Evolutionary conservation across 192 early-diverging fungal genomes (phyloP), one percentile per base, ranked within the genome.

Genomic region (Coemansia sp.): DNA sequence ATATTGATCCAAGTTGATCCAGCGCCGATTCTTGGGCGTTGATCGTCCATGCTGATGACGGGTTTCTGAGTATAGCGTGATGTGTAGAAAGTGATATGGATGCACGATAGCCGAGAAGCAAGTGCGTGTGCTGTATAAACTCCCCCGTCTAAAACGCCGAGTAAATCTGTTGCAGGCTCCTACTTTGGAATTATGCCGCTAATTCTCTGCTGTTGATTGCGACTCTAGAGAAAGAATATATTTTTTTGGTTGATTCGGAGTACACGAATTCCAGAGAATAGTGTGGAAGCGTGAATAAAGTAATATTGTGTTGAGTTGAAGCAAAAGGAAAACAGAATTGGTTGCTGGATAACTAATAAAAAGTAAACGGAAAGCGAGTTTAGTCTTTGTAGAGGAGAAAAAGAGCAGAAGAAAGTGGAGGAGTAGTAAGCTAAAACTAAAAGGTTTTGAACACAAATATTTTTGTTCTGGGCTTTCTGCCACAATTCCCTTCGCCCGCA

Each of bases 1-100:
- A 67, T 62, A 27, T 66, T 55, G 44, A 79, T 62, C 75, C 75
- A 79, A 23, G 66, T 65, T 31, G 75, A 79, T 62, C 70, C 55
- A 22, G 63, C 53, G 40, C 64, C 63, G 29, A 57, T 30, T 31
- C 59, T 55, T 17, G 67, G 55, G 36, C 63, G 62, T 50, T 66
- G 61, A 27, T 69, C 62, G 23, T 67, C 40, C 69, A 72, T 78
- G 23, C n/a, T 10, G 23, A 9, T 48, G 25, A 23, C 7, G 6
- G 19, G 23, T 2, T 48, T 25, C 45, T 48, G 15, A 22, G 45
- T 25, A 48, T 9, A 14, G 22, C 7, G 8, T 23, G 23, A 48
- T 17, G 38, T 17, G 38, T 17, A 15, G 45, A 48, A 25, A 15
- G 14, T 22, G 45, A 48, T 48, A 25, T 48, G 15, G 45, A 48